Evolutionary conservation across 1,139 yeast genomes (phyloP), one percentile per base, ranked within the genome.

Genomic region (Blastobotrys persicus): DNA sequence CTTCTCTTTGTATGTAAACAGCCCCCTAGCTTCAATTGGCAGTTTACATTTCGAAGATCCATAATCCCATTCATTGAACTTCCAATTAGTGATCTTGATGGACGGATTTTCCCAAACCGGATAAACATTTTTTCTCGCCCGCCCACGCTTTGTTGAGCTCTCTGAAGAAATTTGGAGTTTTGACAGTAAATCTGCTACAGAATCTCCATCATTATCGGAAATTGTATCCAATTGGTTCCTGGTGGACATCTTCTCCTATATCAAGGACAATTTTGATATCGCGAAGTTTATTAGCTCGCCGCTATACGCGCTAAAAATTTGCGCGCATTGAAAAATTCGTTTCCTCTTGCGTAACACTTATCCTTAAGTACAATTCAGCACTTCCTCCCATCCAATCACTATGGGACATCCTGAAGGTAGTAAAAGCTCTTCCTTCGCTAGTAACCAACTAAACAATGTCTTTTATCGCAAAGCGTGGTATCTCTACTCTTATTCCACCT

Each of bases 401-500:
- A 19, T 12, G 16, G n/a, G n/a, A n/a, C n/a, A n/a, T n/a, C n/a
- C n/a, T n/a, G n/a, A 31, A 32, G 18, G 13, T 20, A 13, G 6
- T 9, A 32, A 42, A 32, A 32, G 23, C 38, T 32, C 37, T 32
- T 28, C 34, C 40, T 34, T 40, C 14, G 44, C 28, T 35, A 38
- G n/a, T 14, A 28, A 38, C 31, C 33, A 38, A 17, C 23, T 31
- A 17, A 51, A 55, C 47, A 38, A 86, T 87, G 95, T 87, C 95
- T 66, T 83, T 84, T 77, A 78, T 89, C 73, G 78, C 81, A 69
- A 89, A 87, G 84, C 91, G 97, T 77, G 86, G 85, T 68, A 80
- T 92, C 73, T 89, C 98, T 62, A 86, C 98, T 66, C 80, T 92
- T 76, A 89, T 92, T 68, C 98, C 98, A 65, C 98, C 98, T 70